Base-by-base conservation (phyloP, 371 early-diverging fungal genomes). In the Mucor racemosus region DNA sequence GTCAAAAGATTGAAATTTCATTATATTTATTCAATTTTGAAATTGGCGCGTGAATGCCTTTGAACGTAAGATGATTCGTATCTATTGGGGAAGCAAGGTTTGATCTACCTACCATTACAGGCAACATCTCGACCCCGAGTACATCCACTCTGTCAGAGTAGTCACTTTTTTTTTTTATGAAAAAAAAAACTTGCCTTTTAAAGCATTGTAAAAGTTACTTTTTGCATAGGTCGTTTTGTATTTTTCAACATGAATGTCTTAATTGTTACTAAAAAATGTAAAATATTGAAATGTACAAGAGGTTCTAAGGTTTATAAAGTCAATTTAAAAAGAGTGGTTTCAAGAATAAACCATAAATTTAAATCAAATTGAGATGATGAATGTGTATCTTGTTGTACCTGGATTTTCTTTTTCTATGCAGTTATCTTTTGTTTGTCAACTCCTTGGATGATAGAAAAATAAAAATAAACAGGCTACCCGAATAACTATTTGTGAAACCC, bases 71-170 rank as follows among this genome's bases (percentile, higher is more conserved):
- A 64, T 68, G 63, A 35, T 21, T 53, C 57, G 58, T 70, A 70
- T 70, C 70, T 65, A 66, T 67, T 65, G 61, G 72, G 38, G 60
- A 65, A 68, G 62, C 36, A 31, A 62, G 58, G 64, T 59, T 71
- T 71, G 75, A 75, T 75, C 75, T 66, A 72, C 72, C 75, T 75
- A 65, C 76, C 73, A 72, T 75, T 75, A 75, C 64, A 75, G 76
- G 76, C 40, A 75, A 69, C 61, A 50, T 60, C 35, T 58, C 31
- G 69, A 69, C 13, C 76, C 76, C 76, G 76, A 75, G 76, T 66
- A 65, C 60, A 67, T 75, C 76, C 76, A 75, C 76, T 75, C 76
- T 75, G 76, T 75, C 76, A 75, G 66, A 72, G 70, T 69, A 75
- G 76, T 75, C 76, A 75, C 76, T 42, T 21, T 61, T 69, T 69